Evolutionary conservation across 2,329 filamentous ascomycete genomes (phyloP).

Genomic region (Achaetomium macrosporum): DNA sequence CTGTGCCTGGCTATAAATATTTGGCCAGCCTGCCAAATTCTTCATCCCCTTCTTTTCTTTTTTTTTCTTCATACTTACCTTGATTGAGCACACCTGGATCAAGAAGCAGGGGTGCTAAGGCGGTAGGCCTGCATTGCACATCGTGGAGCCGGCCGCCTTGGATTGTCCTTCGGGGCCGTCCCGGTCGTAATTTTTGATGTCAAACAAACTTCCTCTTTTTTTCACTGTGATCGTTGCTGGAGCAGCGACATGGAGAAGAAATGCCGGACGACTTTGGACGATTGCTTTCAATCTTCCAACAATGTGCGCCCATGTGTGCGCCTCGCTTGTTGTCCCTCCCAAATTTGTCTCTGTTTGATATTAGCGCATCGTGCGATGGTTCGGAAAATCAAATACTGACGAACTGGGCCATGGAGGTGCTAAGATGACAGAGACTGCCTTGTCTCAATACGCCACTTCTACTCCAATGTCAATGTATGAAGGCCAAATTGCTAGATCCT

Average conservation of each 20-base stretch:
- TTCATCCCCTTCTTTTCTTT: conserved; percentile 7
- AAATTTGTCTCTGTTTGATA: no score
- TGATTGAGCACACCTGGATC: conserved; percentile 21
- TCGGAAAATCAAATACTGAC: no score
- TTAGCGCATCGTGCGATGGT: no score
- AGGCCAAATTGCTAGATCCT: no score
- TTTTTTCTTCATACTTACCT: conserved; percentile 26
- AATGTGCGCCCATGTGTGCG: no score
- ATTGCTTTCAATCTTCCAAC: background rate
- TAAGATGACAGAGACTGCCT: no score
- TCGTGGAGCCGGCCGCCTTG: conserved; percentile 21
- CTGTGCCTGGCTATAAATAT: conserved; percentile 9
- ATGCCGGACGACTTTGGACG: background rate
- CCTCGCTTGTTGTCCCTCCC: no score
- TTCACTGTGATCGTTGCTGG: conserved; percentile 21
- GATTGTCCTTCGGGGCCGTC: conserved; percentile 27
- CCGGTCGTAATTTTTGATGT: conserved; percentile 26
- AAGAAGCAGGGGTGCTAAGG: conserved; percentile 20
- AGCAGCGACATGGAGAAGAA: conserved; percentile 23
- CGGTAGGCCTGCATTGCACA: conserved; percentile 26
- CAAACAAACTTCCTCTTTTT: conserved; percentile 18
- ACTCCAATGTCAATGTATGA: no score
- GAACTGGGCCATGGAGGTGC: no score
- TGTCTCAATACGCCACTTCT: no score
- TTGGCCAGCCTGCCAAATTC: conserved; percentile 1